These are phyloP conservation scores for Fusarium sacchari DNA, from an alignment of 2,329 filamentous ascomycete species.

Conservation along the genomic window DNA sequence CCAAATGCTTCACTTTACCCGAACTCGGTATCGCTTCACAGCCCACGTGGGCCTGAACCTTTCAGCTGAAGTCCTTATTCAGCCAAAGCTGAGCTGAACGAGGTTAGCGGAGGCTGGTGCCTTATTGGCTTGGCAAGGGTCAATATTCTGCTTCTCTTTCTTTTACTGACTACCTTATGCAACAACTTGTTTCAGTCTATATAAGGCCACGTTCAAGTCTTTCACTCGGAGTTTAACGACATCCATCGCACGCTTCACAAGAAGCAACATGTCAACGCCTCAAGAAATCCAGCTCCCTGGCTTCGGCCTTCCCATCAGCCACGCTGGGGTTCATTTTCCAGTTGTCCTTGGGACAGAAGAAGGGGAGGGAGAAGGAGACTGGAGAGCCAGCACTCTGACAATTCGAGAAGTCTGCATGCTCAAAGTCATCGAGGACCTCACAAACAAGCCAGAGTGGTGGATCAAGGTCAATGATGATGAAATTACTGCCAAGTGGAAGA, in stretches of 20 bases:
- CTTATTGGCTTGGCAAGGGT: conserved; percentile 4
- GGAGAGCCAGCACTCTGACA: conserved; percentile 43
- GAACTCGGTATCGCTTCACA: neutral
- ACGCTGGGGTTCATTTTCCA: conserved; percentile 31
- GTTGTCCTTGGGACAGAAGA: conserved; percentile 17
- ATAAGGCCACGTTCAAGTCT: neutral
- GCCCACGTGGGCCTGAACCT: neutral
- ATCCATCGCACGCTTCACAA: neutral
- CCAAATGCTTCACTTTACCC: neutral
- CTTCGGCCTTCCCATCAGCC: conserved; percentile 40
- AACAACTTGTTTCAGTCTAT: neutral
- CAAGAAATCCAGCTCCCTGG: conserved; percentile 38
- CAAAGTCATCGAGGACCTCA: conserved; percentile 46
- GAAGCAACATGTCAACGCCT: neutral
- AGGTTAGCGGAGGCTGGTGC: conserved; percentile 15
- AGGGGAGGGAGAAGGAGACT: conserved; percentile 3
- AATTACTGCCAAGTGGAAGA: conserved; percentile 44
- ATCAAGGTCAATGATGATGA: conserved; percentile 43
- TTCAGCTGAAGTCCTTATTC: neutral
- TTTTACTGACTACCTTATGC: no score
- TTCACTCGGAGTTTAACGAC: neutral
- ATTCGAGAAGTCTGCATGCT: conserved; percentile 49
- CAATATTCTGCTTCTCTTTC: neutral
- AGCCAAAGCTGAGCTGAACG: neutral
- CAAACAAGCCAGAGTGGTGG: conserved; percentile 51